These are phyloP conservation scores for Encephalitozoon intestinalis DNA, from an alignment of 371 early-diverging fungal species.

Conservation along the genomic window DNA sequence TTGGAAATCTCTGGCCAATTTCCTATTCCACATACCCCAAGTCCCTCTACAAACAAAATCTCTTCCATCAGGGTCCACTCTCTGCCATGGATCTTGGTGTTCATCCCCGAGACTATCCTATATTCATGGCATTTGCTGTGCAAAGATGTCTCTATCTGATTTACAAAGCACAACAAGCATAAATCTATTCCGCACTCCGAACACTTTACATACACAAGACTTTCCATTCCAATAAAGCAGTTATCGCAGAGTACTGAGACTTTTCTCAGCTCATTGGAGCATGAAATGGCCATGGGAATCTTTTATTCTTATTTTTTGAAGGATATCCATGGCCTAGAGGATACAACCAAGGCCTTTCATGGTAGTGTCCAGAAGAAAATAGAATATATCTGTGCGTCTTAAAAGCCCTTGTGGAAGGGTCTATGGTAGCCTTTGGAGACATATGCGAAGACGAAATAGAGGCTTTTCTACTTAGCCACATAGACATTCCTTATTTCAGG, in stretches of 20 bases:
- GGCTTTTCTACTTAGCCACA: conserved; percentile 27
- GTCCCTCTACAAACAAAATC: conserved; percentile 76
- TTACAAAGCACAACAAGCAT: conserved; percentile 80
- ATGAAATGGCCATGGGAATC: conserved; percentile 25
- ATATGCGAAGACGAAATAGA: conserved; percentile 40
- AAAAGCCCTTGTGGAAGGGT: not conserved
- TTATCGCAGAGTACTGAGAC: conserved; percentile 41
- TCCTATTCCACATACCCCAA: conserved; percentile 81
- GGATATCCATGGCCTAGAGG: too few relatives aligned
- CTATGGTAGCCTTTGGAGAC: not conserved
- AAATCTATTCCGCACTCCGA: conserved; percentile 81
- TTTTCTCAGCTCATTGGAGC: not conserved
- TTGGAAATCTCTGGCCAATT: conserved; percentile 88
- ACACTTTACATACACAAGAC: conserved; percentile 66
- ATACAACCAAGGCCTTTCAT: too few relatives aligned
- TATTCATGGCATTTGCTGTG: conserved; percentile 78
- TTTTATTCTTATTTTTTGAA: not conserved
- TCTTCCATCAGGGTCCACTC: conserved; percentile 95
- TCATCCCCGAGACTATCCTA: conserved; percentile 69
- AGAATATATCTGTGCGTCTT: not conserved
- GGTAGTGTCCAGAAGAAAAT: not conserved
- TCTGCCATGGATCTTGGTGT: conserved; percentile 71
- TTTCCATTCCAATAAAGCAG: conserved; percentile 41
- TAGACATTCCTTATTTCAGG: conserved; percentile 53
- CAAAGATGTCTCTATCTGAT: conserved; percentile 70